Evolutionary conservation across 345 rosid species (phyloP), one percentile per base, ranked within the genome.

Genomic region (Citrus mangshanensis): DNA sequence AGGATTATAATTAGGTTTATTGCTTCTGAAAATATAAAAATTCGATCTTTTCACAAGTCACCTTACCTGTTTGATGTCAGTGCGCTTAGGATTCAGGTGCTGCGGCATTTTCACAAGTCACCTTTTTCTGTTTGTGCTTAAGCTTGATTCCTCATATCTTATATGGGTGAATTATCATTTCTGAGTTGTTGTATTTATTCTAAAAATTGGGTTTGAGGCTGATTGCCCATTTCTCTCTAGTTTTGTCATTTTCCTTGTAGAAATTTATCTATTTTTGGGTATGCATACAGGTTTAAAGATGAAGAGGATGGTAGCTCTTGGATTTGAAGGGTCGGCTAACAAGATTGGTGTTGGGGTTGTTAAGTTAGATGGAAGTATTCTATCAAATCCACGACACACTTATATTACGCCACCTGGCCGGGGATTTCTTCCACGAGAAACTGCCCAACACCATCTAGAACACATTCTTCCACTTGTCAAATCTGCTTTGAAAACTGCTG

Each of bases 391-490:
- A 5, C 92, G 99, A 10, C 95, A 97, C 87, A 97, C 98, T 1
- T 97, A 94, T 73, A 93, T 97, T 37, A 97, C 95, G 0, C 99
- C 98, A 1, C 98, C 98, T 0, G 99, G 99, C 9, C 99, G 94
- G 5, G 99, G 99, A 16, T 94, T 97, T 64, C 93, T 97, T 32
- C 99, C 98, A 13, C 92, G 95, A 19, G 98, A 94, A 86, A 97
- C 98, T 1, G 98, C 97, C 7, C 93, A 94, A 22, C 99, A 94
- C 81, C 98, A 94, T 78, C 88, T 92, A n/a, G 87, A 87, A 19
- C 98, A 94, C 27, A 83, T 93, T 32, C 89, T 97, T 75, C 99
- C 98, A n/a, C 68, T 97, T 27, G 80, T 97, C 70, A 89, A 89
- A 81, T 88, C 90, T 32, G 95, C 99, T 32, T 74, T 94, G 18